phyloP scores from a whole-genome alignment of 1,284 basidiomycete genomes.

The Volvariella volvacea region DNA sequence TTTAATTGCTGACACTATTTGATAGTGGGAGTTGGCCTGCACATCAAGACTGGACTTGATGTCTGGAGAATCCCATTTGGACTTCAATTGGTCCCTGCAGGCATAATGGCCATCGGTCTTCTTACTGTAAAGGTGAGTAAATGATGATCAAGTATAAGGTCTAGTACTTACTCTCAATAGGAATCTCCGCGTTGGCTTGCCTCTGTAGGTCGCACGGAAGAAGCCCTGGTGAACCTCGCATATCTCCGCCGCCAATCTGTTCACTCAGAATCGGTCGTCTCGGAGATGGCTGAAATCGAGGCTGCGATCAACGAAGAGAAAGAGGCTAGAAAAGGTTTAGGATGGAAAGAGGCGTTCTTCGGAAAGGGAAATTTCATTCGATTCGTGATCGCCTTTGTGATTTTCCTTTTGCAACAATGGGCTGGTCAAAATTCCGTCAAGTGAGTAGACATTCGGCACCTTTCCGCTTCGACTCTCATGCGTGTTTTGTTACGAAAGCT shows the following conservation, averaged over 20 bases:
- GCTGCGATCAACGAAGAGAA: slow-evolving; percentile 61
- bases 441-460: slow-evolving; percentile 21
- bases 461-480: slow-evolving; percentile 32
- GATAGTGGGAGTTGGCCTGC: slow-evolving; percentile 54
- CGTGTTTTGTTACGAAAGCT: slow-evolving; percentile 35
- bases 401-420: slow-evolving; percentile 70
- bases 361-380: slow-evolving; percentile 70
- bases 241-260: slow-evolving; percentile 48
- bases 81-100: slow-evolving; percentile 71
- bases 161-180: slow-evolving; percentile 27
- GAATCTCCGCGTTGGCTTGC: slow-evolving; percentile 64
- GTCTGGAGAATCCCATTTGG: slow-evolving; percentile 75
- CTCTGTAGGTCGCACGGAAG: slow-evolving; percentile 41
- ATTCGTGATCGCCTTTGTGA: slow-evolving; percentile 63
- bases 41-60: slow-evolving; percentile 38
- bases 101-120: slow-evolving; percentile 69
- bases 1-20: background rate
- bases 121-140: slow-evolving; percentile 53
- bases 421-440: slow-evolving; percentile 67
- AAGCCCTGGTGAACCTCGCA: slow-evolving; percentile 46
- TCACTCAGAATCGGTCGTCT: slow-evolving; percentile 42
- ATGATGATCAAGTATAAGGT: slow-evolving; percentile 28
- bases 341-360: slow-evolving; percentile 62
- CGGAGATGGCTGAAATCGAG: slow-evolving; percentile 62
- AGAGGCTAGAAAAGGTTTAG: slow-evolving; percentile 47